Base-by-base conservation (phyloP, 495 filamentous ascomycete genomes). In the Talaromyces liani region DNA sequence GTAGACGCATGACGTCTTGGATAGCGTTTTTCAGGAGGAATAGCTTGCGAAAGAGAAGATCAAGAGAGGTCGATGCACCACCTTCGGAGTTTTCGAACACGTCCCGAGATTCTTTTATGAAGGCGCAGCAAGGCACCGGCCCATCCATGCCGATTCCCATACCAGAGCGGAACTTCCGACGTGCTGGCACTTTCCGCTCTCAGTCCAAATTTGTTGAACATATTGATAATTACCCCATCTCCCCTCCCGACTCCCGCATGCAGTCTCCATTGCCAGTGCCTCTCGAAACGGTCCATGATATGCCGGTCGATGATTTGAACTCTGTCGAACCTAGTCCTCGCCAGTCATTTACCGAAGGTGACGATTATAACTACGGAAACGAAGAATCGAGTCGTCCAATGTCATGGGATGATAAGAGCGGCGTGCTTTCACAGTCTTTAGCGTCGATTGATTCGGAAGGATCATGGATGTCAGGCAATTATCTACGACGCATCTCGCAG, bases 181-280 rank as follows among this genome's bases (percentile, higher is more conserved):
- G 77, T 39, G 81, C 84, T 8, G 82, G 80, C 12, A 81, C 80
- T 1, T 85, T 92, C 64, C 87, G 91, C 31, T 91, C 91, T 3
- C 89, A 90, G 75, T 96, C 91, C 49, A 93, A 91, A 55, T 97
- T 97, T 79, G 85, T 87, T n/a, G 92, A 97, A 72, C 92, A 96
- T 71, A 83, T 97, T 16, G 91, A 91, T 18, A 92, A 96, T 67
- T 80, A 91, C 31, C 89, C 91, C 2, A 70, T 92, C 18, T 93
- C 91, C 18, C 91, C 91, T 8, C 87, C 91, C 4, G 88, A 90
- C 60, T 95, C 92, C 1, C 81, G 89, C 47, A 70, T 93, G 33
- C 90, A 93, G 65, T 93, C 90, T 0, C 87, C 87, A 24, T 27
- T 51, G n/a, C 77, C 77, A 1, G 76, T 76, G 56, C 75, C 77